These are phyloP conservation scores for Selaginella tamariscina DNA, from an alignment of 75 land plant genomes.

Conservation along the genomic window DNA sequence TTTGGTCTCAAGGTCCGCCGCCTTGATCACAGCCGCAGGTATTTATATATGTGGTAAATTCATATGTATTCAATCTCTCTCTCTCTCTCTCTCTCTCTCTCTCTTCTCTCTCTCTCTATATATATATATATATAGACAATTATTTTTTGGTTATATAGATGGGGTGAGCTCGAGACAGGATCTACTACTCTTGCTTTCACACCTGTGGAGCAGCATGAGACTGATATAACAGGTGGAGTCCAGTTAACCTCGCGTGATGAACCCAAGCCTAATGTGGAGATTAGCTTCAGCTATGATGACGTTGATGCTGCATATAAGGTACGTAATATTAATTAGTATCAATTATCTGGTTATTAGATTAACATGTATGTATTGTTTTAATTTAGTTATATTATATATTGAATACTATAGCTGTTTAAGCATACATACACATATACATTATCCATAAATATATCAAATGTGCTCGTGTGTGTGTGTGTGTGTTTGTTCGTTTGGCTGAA, in stretches of 20 bases:
- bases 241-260: slow-evolving; percentile 12
- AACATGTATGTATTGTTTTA: no score
- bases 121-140: no score
- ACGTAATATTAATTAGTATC: neutral
- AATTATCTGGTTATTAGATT: no score
- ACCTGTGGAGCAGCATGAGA: slow-evolving; percentile 60
- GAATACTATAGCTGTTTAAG: no score
- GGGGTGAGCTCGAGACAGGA: slow-evolving; percentile 80
- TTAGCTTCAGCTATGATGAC: slow-evolving; percentile 49
- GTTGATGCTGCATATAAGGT: slow-evolving; percentile 73
- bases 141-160: slow-evolving; percentile 25
- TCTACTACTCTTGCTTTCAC: slow-evolving; percentile 77
- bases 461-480: neutral
- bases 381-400: no score
- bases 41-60: no score
- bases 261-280: slow-evolving; percentile 38
- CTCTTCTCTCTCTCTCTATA: no score
- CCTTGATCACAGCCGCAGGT: slow-evolving; percentile 15
- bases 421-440: no score
- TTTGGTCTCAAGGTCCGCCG: slow-evolving; percentile 17
- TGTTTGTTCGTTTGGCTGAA: neutral
- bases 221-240: slow-evolving; percentile 42
- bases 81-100: no score
- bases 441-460: no score
- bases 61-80: no score